Evolutionary conservation across 192 early-diverging fungal genomes (phyloP).

Genomic region (Coemansia sp.): DNA sequence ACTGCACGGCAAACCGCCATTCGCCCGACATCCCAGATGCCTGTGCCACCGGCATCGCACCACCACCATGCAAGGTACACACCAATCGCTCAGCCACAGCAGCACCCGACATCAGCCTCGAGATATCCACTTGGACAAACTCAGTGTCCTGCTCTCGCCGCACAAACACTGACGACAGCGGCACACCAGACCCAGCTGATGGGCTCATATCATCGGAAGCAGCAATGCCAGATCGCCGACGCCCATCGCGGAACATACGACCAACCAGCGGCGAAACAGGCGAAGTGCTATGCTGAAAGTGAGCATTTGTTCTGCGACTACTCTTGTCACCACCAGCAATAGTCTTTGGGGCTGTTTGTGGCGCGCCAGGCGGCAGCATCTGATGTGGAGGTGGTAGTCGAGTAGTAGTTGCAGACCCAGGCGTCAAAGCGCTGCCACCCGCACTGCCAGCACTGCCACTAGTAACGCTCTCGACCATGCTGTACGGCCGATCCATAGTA

Average conservation of each 20-base stretch:
- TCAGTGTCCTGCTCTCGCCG: slow-evolving; percentile 11
- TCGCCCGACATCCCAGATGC: neutral
- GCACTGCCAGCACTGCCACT: slow-evolving; percentile 18
- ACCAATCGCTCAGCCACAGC: slow-evolving; percentile 19
- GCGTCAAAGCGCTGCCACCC: neutral
- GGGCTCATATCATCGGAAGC: neutral
- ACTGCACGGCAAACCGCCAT: slow-evolving; percentile 4
- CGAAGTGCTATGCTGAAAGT: slow-evolving; percentile 1
- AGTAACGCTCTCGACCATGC: slow-evolving; percentile 48
- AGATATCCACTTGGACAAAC: slow-evolving; percentile 14
- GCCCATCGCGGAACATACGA: slow-evolving; percentile 1
- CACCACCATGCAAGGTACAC: neutral
- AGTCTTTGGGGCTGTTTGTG: neutral
- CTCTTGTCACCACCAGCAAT: neutral
- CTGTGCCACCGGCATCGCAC: neutral
- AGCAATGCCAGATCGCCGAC: neutral
- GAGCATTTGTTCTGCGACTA: neutral
- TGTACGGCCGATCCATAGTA: slow-evolving; percentile 30
- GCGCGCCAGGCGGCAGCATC: neutral
- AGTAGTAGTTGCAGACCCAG: neutral
- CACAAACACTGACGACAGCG: slow-evolving; percentile 11
- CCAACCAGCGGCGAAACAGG: slow-evolving; percentile 6
- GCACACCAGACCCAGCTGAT: neutral
- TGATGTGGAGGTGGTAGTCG: neutral
- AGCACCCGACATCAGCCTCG: slow-evolving; percentile 16